A percentile compares a stretch with the other conserved stretches of the same genome.
These are phyloP conservation scores for Fusarium hostae DNA, from an alignment of 2,329 filamentous ascomycete species.

Conservation along the genomic window DNA sequence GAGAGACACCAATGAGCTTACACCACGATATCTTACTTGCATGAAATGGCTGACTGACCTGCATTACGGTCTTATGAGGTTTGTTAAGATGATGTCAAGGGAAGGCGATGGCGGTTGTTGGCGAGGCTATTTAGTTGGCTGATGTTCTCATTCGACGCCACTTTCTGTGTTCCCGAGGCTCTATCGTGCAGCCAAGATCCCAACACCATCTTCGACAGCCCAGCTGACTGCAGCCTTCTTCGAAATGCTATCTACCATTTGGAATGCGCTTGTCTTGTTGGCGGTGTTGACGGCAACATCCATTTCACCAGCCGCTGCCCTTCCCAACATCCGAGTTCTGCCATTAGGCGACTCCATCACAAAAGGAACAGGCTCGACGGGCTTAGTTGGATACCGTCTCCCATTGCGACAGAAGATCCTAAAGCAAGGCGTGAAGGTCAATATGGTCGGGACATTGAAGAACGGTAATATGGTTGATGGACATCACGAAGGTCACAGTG, in stretches of 20 bases:
- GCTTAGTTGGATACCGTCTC: slow-evolving; percentile 15
- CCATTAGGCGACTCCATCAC: slow-evolving; percentile 34
- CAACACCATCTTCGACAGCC: background rate
- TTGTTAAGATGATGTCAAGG: slow-evolving; percentile 10
- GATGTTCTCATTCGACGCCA: slow-evolving; percentile 16
- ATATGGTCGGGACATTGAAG: slow-evolving; percentile 23
- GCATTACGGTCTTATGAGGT: background rate
- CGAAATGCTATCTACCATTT: background rate
- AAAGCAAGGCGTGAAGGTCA: slow-evolving; percentile 5
- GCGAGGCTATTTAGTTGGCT: slow-evolving; percentile 15
- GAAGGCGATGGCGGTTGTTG: background rate
- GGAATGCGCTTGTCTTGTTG: background rate
- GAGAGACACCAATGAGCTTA: slow-evolving; percentile 4
- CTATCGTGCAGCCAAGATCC: background rate
- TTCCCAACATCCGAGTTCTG: slow-evolving; percentile 24
- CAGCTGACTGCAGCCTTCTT: background rate
- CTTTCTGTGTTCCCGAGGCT: background rate
- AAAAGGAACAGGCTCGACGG: slow-evolving; percentile 27
- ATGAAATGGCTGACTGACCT: background rate
- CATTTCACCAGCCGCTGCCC: background rate
- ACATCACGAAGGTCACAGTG: slow-evolving; percentile 30
- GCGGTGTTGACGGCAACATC: background rate
- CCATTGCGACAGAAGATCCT: slow-evolving; percentile 16
- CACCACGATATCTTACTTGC: slow-evolving; percentile 20
- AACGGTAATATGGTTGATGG: slow-evolving; percentile 24